Evolutionary conservation across 345 rosid species (phyloP), one percentile per base, ranked within the genome.

Genomic region (Ceriops zippeliana): DNA sequence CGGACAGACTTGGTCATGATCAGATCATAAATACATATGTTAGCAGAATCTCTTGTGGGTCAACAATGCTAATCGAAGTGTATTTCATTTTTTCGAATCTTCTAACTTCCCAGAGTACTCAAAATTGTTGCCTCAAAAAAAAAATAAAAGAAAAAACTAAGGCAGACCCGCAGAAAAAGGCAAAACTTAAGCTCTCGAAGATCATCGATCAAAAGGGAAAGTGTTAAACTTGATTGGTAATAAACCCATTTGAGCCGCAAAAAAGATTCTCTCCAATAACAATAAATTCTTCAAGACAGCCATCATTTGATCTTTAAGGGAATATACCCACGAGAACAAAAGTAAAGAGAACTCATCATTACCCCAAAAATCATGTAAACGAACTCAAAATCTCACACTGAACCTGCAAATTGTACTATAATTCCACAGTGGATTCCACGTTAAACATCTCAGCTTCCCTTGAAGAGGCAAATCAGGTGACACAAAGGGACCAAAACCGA

Each of bases 1-100:
- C 91, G 78, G 65, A 89, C 86, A 61, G 87, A 87, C 78, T 81
- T 87, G 82, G 90, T 81, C 98, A 96, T 95, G 81, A 78, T 90
- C 87, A 86, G 65, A 69, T 37, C 76, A 63, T 60, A 42, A 73
- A 62, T 47, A 67, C 68, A 73, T 53, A 69, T 60, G 61, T 59
- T 46, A 35, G 67, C 56, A 42, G 46, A 52, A 61, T 69, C 68
- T 70, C 64, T 65, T 16, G 34, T 7, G 28, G 37, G 6, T 72
- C 65, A 75, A 71, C 64, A 65, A 73, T 84, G 80, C 82, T 70
- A 70, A 83, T 68, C 75, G 59, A 73, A 61, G 13, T 27, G 70
- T 62, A 75, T 81, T 47, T 80, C 90, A 87, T 83, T 70, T 80
- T 78, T 72, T 35, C 37, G 32, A 31, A n/a, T n/a, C 22, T 5